Conservation (phyloP, 2,329 filamentous ascomycete genomes). For the Ophiocordyceps polyrhachis-furcata region DNA sequence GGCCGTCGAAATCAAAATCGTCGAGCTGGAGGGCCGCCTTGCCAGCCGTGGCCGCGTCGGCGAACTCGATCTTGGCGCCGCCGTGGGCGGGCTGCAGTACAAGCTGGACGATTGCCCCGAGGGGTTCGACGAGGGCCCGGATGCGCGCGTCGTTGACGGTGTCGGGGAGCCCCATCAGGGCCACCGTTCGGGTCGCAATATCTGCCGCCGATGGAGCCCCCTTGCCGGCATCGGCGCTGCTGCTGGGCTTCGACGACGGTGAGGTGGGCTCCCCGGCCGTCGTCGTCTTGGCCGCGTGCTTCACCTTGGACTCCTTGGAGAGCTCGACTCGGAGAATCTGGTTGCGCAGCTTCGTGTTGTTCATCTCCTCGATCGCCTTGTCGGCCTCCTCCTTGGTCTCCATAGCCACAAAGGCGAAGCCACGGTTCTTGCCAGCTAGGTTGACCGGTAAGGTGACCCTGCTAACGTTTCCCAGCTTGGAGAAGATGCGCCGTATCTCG, state of each 20-base stretch:
- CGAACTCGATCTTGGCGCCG: conserved; percentile 74
- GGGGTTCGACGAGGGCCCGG: conserved; percentile 48
- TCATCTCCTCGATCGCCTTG: conserved; percentile 44
- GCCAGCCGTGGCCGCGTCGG: conserved; percentile 50
- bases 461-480: conserved; percentile 57
- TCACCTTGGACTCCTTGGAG: conserved; percentile 36
- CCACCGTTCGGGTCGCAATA: conserved; percentile 51
- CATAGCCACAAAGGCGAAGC: conserved; percentile 68
- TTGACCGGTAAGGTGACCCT: conserved; percentile 53
- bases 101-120: conserved; percentile 56
- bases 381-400: conserved; percentile 49
- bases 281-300: conserved; percentile 29
- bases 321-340: conserved; percentile 49
- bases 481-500: conserved; percentile 53
- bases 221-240: conserved; percentile 14
- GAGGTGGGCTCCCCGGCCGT: neutral
- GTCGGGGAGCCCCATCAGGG: conserved; percentile 72
- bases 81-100: conserved; percentile 64
- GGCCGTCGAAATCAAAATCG: conserved; percentile 33
- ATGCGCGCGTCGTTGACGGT: conserved; percentile 82
- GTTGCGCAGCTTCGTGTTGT: conserved; percentile 51
- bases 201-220: conserved; percentile 24
- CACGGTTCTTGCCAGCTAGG: conserved; percentile 49
- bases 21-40: conserved; percentile 45
- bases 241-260: conserved; percentile 14